Base-by-base conservation (phyloP, 768 basidiomycete species). In the Phlegmacium glaucopus region DNA sequence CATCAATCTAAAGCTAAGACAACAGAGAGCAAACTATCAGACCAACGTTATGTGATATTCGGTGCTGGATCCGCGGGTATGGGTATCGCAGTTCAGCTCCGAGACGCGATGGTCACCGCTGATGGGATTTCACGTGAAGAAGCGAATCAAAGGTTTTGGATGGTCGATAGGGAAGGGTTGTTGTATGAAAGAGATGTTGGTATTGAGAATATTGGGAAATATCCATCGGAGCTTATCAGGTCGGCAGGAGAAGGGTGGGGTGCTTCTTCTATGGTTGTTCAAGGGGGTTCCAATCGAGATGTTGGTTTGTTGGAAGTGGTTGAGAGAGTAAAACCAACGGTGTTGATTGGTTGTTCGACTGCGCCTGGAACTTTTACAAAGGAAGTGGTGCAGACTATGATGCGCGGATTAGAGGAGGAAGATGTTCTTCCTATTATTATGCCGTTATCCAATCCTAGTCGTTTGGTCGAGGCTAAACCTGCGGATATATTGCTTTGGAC, bases 271-370 rank as follows among this genome's bases (percentile, higher is more conserved):
- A 37, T 17, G 3, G 6, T 32, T 12, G 17, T 18, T 6, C 28
- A 42, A 36, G 66, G 72, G 44, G 64, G 32, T n/a, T 34, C 32
- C 3, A 34, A 64, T 26, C 49, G 58, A 8, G 75, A 75, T 36
- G 70, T 85, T 16, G 53, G 65, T 7, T 69, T 94, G 44, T 62
- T 87, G 45, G 83, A 90, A 25, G 84, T 87, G 2, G 78, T 93
- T 49, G 78, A 79, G 65, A 72, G 73, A 50, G 77, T 87, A 9
- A 80, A 80, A 57, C 90, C 92, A 17, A 95, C 91, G 1, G 78
- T 91, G 9, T 63, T 95, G 39, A 88, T 95, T 52, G 92, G 92
- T 26, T 87, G 85, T 48, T 91, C 88, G 47, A 93, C 91, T 2
- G 74, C 79, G 41, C 74, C 79, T 15, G 85, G 87, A 4, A 87